These are phyloP conservation scores for Aquanectria penicillioides DNA, from an alignment of 2,329 filamentous ascomycete genomes.

Conservation along the genomic window DNA sequence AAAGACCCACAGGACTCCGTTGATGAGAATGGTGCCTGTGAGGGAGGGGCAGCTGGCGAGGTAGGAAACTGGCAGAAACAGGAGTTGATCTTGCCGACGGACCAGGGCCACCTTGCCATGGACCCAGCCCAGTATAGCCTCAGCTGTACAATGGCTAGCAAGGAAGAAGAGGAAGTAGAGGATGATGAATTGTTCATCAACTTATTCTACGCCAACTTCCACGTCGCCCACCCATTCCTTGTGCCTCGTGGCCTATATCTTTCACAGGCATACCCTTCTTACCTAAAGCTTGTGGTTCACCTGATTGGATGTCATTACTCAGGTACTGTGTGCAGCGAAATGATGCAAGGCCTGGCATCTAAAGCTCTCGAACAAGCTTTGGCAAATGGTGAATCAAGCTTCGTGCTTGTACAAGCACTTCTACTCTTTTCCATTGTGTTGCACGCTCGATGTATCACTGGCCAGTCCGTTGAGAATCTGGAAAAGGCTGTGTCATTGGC, in stretches of 20 bases:
- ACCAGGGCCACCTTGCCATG: not conserved
- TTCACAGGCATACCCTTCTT: conserved; percentile 21
- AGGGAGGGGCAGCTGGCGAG: no score
- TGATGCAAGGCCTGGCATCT: conserved; percentile 15
- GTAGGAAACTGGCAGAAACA: no score
- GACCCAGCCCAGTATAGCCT: no score
- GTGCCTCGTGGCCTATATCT: conserved; percentile 30
- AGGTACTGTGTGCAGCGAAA: not conserved
- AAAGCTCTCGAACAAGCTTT: not conserved
- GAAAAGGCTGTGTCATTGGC: not conserved
- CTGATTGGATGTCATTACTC: conserved; percentile 33
- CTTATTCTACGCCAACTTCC: conserved; percentile 37
- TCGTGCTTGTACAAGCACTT: conserved; percentile 4
- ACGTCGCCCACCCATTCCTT: conserved; percentile 30
- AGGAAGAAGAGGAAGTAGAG: no score
- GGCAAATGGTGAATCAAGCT: not conserved
- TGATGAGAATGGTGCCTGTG: no score
- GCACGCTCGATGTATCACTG: not conserved
- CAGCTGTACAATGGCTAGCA: no score
- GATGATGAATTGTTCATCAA: not conserved
- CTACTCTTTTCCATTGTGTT: conserved; percentile 10
- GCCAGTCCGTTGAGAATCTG: no score
- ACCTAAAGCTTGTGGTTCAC: conserved; percentile 29
- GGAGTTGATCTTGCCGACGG: no score
- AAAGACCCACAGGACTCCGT: no score